A percentile compares a stretch with the other conserved stretches of the same genome.
These are phyloP conservation scores for Escovopsis weberi DNA, from an alignment of 2,329 filamentous ascomycete species.

Conservation along the genomic window DNA sequence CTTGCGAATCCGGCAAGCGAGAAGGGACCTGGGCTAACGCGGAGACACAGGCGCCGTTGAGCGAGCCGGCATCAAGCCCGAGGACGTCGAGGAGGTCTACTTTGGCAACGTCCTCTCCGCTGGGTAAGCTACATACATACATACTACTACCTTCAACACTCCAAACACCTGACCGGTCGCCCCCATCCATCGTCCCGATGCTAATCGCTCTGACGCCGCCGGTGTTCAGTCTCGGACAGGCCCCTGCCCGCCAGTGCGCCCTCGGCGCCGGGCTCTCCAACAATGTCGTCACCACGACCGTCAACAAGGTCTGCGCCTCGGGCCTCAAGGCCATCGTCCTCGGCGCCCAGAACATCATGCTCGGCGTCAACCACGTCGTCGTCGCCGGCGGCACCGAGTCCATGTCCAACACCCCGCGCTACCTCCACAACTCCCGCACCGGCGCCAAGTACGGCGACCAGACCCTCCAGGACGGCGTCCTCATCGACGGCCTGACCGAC, in stretches of 20 bases:
- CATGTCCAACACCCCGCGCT: constrained; percentile 97
- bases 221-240: constrained; percentile 66
- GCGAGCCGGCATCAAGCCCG: constrained; percentile 73
- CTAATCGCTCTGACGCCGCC: too few relatives aligned
- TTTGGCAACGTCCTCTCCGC: constrained; percentile 97
- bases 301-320: constrained; percentile 99
- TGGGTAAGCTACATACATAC: constrained; percentile 44
- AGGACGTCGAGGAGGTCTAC: constrained; percentile 90
- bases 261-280: constrained; percentile 75
- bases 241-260: constrained; percentile 88
- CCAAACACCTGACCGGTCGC: neutral
- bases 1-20: neutral
- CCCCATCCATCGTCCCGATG: neutral
- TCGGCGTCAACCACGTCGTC: constrained; percentile 81
- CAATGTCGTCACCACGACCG: constrained; percentile 70
- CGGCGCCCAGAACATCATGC: constrained; percentile 93
- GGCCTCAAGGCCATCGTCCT: constrained; percentile 88
- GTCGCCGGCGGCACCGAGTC: constrained; percentile 93
- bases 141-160: too few relatives aligned
- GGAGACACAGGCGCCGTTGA: constrained; percentile 53
- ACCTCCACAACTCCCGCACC: constrained; percentile 72
- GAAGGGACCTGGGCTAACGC: neutral
- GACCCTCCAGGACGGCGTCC: constrained; percentile 73
- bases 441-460: constrained; percentile 93
- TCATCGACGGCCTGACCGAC: constrained; percentile 90